phyloP scores from a whole-genome alignment of 306 rosid species.

The Aeschynomene evenia region DNA sequence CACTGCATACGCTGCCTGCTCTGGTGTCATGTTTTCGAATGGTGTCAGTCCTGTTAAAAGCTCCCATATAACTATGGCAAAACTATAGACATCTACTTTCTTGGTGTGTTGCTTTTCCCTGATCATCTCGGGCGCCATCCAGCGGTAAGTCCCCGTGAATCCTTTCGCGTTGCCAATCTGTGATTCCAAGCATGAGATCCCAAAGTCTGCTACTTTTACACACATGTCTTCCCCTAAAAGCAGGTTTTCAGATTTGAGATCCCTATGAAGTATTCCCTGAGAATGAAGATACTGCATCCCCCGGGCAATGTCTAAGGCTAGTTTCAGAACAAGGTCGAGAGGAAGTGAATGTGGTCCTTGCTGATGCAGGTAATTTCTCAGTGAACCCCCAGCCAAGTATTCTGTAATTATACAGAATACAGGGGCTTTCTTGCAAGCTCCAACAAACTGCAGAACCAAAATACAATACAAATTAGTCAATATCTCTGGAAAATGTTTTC shows the following conservation, averaged over 20 bases:
- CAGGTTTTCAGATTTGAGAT: constrained; percentile 91
- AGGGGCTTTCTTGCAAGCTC: constrained; percentile 97
- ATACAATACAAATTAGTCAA: constrained; percentile 15
- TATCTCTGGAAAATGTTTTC: not conserved
- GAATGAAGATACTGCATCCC: constrained; percentile 96
- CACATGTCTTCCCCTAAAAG: constrained; percentile 84
- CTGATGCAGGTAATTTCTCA: constrained; percentile 72
- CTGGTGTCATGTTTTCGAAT: constrained; percentile 96
- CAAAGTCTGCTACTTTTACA: constrained; percentile 95
- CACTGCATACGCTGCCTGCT: constrained; percentile 96
- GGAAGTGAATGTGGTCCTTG: constrained; percentile 86
- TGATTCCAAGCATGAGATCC: constrained; percentile 90
- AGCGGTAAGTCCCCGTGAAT: constrained; percentile 91
- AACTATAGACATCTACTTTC: constrained; percentile 96
- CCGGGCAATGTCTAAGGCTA: constrained; percentile 70
- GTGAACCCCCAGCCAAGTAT: constrained; percentile 84
- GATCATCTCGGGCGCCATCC: constrained; percentile 99
- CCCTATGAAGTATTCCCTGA: constrained; percentile 90
- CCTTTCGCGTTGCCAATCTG: constrained; percentile 80
- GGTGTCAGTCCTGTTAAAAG: constrained; percentile 87
- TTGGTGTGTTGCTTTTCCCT: constrained; percentile 84
- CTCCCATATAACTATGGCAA: constrained; percentile 95
- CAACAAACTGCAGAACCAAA: constrained; percentile 73
- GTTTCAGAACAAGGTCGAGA: constrained; percentile 58
- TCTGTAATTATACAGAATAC: constrained; percentile 93